These are phyloP conservation scores for Rhodamnia argentea DNA, from an alignment of 345 rosid species.

Conservation along the genomic window DNA sequence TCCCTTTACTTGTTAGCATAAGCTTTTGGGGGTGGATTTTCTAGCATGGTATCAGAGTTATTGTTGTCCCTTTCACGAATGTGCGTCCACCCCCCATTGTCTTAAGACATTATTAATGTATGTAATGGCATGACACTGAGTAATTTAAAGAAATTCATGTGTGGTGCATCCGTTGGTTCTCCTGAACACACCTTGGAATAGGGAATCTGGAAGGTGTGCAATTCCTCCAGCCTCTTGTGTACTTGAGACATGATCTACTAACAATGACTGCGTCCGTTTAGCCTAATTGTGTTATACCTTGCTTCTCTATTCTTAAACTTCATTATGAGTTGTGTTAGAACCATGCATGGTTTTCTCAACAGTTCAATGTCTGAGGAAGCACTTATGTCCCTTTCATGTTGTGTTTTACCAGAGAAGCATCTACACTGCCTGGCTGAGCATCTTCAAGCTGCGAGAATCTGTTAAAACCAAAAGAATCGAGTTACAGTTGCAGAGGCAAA, in stretches of 20 bases:
- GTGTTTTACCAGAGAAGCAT: conserved; percentile 52
- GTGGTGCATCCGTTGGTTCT: not conserved
- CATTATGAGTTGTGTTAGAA: not conserved
- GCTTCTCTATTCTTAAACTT: not conserved
- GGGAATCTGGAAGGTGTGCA: not conserved
- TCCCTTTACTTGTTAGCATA: too few relatives aligned
- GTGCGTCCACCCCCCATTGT: too few relatives aligned
- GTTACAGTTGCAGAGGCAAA: conserved; percentile 56
- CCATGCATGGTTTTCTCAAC: not conserved
- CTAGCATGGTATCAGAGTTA: too few relatives aligned
- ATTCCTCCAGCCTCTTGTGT: not conserved
- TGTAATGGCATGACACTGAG: not conserved
- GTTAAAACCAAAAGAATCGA: conserved; percentile 51
- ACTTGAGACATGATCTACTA: not conserved
- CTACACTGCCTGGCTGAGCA: conserved; percentile 40
- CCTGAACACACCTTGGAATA: not conserved
- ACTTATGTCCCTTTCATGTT: not conserved
- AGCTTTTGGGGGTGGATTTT: too few relatives aligned
- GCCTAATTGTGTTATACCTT: not conserved
- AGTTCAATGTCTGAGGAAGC: not conserved
- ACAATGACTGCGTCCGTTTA: not conserved
- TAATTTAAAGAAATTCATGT: not conserved
- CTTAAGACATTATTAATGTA: not conserved
- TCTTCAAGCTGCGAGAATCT: conserved; percentile 59
- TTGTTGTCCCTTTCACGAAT: too few relatives aligned